Percentiles rank a stretch among this genome's conserved stretches.
Evolutionary conservation across 768 basidiomycete genomes (phyloP).

Genomic region (Rhizopogon roseolus): DNA sequence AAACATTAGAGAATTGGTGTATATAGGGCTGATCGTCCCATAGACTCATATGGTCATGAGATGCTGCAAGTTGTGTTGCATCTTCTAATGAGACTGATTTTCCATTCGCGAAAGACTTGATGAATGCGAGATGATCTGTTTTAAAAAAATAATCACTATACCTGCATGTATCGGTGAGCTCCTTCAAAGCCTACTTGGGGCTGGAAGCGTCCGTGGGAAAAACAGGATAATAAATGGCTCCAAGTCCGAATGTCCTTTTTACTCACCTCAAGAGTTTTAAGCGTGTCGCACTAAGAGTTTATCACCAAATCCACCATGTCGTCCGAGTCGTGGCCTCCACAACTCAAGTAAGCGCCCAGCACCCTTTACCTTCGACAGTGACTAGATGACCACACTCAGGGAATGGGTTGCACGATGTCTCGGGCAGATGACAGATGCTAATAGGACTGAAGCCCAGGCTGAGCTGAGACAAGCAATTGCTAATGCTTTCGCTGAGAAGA

Average conservation of each 20-base stretch:
- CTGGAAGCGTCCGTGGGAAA: no score
- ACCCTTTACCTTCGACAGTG: neutral
- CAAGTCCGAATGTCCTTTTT: no score
- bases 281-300: neutral
- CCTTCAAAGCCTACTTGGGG: no score
- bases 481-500: constrained; percentile 80
- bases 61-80: constrained; percentile 13
- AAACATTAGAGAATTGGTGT: constrained; percentile 23
- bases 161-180: no score
- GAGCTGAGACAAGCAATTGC: constrained; percentile 97
- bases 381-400: constrained; percentile 37
- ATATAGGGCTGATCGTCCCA: constrained; percentile 1
- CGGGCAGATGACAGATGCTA: constrained; percentile 84
- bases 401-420: constrained; percentile 95
- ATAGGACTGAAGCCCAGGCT: constrained; percentile 82
- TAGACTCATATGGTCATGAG: constrained; percentile 24
- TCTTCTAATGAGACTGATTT: constrained; percentile 17
- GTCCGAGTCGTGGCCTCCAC: constrained; percentile 76
- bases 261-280: no score
- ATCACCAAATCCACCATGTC: constrained; percentile 42
- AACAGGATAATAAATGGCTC: no score
- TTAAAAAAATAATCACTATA: no score
- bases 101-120: neutral
- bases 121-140: neutral
- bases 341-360: constrained; percentile 54